These are phyloP conservation scores for Leccinum longicurvipes DNA, from an alignment of 768 basidiomycete genomes.

Conservation along the genomic window DNA sequence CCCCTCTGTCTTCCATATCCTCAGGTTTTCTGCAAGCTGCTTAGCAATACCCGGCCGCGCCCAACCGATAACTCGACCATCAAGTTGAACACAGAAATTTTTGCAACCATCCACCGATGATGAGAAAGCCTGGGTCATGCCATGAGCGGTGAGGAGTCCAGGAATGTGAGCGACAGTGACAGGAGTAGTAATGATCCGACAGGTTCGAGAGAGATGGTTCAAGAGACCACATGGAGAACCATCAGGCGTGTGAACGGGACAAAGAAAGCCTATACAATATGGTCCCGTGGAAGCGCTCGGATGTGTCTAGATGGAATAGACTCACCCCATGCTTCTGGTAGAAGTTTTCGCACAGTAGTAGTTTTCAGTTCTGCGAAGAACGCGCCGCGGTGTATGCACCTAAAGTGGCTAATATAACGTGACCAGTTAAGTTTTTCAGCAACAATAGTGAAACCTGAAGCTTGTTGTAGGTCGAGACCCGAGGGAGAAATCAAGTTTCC, in stretches of 20 bases:
- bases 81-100: constrained; percentile 90
- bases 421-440: constrained; percentile 99
- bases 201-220: constrained; percentile 92
- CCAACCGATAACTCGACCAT: constrained; percentile 94
- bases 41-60: constrained; percentile 69
- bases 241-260: constrained; percentile 98
- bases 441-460: constrained; percentile 97
- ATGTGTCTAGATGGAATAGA: neutral
- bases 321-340: constrained; percentile 97
- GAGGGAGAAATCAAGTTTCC: constrained; percentile 94
- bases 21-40: constrained; percentile 79
- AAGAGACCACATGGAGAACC: constrained; percentile 96
- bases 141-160: constrained; percentile 74
- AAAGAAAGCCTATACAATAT: constrained; percentile 73
- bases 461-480: constrained; percentile 95
- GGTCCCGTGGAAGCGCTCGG: constrained; percentile 7
- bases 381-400: constrained; percentile 97
- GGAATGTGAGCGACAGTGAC: constrained; percentile 79
- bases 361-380: constrained; percentile 99
- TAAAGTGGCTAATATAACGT: constrained; percentile 96
- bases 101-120: constrained; percentile 75
- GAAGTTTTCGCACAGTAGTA: constrained; percentile 91
- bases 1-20: constrained; percentile 93
- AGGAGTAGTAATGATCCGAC: constrained; percentile 81
- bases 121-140: constrained; percentile 91